These are phyloP conservation scores for Globisporangium emineosum DNA, from an alignment of 352 stramenopile species.

Conservation along the genomic window DNA sequence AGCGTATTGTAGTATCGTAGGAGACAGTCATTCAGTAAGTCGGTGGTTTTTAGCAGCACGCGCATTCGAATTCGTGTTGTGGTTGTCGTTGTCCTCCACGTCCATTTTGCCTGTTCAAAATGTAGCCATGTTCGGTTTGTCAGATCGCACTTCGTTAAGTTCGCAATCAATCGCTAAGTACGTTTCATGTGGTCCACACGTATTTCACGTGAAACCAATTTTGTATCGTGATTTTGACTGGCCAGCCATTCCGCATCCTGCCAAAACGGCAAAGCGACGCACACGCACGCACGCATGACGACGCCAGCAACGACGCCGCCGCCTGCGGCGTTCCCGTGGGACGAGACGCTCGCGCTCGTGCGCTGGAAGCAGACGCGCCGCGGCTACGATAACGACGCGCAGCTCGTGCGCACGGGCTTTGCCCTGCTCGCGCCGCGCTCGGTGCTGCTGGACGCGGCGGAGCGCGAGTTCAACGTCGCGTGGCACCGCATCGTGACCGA, in stretches of 20 bases:
- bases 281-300: not conserved
- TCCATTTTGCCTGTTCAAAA: not conserved
- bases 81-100: not conserved
- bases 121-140: not conserved
- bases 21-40: too few species aligned
- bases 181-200: not conserved
- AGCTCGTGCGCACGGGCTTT: conserved; percentile 37
- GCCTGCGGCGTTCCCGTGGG: conserved; percentile 23
- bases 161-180: not conserved
- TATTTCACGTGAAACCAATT: not conserved
- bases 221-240: conserved; percentile 5
- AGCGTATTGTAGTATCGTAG: not conserved
- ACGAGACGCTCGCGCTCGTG: conserved; percentile 56
- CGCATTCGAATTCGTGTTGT: too few species aligned
- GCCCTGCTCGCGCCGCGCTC: conserved; percentile 26
- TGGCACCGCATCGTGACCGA: conserved; percentile 57
- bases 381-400: conserved; percentile 46
- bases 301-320: not conserved
- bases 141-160: not conserved
- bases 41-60: too few species aligned
- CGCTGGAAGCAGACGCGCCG: conserved; percentile 60
- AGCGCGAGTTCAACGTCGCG: conserved; percentile 52
- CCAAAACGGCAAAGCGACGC: not conserved
- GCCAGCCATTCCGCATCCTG: not conserved
- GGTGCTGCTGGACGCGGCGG: conserved; percentile 27